Percentiles rank a stretch among this genome's conserved stretches.
phyloP scores from a whole-genome alignment of 345 rosid genomes.

The Ceriops tagal region DNA sequence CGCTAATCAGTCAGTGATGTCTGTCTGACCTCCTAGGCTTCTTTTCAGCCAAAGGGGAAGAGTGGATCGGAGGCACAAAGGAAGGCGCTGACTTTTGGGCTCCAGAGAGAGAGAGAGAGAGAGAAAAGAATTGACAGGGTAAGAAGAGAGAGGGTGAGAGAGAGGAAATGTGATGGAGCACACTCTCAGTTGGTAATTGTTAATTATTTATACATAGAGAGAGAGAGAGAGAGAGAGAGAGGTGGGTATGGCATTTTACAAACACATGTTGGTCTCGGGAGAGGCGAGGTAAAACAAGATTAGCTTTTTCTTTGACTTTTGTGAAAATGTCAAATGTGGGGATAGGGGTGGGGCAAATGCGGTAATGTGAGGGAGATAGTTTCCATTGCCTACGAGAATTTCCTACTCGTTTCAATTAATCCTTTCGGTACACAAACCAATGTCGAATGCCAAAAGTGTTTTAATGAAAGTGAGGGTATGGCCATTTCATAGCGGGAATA shows the following conservation, averaged over 20 bases:
- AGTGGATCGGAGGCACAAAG: constrained; percentile 33
- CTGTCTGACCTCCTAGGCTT: background rate
- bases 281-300: constrained; percentile 1
- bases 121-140: constrained; percentile 1
- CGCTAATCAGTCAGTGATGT: background rate
- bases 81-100: constrained; percentile 78
- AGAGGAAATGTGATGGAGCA: constrained; percentile 37
- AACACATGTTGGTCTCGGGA: background rate
- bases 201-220: constrained; percentile 47
- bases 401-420: constrained; percentile 11
- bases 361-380: constrained; percentile 11
- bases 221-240: background rate
- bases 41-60: constrained; percentile 16
- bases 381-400: constrained; percentile 10
- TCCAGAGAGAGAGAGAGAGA: constrained; percentile 5
- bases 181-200: constrained; percentile 35
- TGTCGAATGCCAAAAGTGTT: background rate
- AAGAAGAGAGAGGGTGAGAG: constrained; percentile 43
- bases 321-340: constrained; percentile 53
- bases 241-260: background rate
- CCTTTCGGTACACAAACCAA: constrained; percentile 5
- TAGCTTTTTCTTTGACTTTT: constrained; percentile 63
- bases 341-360: constrained; percentile 17
- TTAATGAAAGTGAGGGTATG: background rate
- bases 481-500: constrained; percentile 6